Percentiles rank a stretch among this genome's conserved stretches.
Conservation (phyloP, 2,329 filamentous ascomycete genomes). For the Lanzia echinophila region DNA sequence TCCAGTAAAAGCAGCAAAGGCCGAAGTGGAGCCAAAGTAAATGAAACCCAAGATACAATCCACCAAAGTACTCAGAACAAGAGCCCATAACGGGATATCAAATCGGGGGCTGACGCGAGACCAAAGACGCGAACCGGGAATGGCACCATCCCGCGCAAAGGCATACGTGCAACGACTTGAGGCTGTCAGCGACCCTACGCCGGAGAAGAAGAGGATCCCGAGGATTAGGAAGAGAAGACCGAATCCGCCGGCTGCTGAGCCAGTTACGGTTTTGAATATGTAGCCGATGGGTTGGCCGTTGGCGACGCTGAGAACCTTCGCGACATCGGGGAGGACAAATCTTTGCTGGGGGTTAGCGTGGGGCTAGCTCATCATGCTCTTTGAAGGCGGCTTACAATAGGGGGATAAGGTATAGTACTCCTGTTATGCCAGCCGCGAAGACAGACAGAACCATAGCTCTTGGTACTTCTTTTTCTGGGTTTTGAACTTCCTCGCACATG, state of each 20-base stretch:
- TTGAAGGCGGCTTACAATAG: slow-evolving; percentile 40
- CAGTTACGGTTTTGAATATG: slow-evolving; percentile 67
- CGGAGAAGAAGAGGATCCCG: slow-evolving; percentile 71
- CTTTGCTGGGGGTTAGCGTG: not conserved
- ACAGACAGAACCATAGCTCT: slow-evolving; percentile 66
- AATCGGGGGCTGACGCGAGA: slow-evolving; percentile 56
- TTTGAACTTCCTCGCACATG: slow-evolving; percentile 68
- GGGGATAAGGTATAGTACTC: slow-evolving; percentile 62
- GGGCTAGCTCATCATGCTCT: not conserved
- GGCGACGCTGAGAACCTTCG: slow-evolving; percentile 55
- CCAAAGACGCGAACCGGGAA: slow-evolving; percentile 63
- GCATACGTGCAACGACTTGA: slow-evolving; percentile 69
- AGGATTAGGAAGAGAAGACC: slow-evolving; percentile 69
- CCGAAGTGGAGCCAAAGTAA: slow-evolving; percentile 70
- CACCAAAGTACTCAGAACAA: slow-evolving; percentile 60
- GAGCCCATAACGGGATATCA: slow-evolving; percentile 63
- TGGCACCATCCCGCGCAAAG: slow-evolving; percentile 68
- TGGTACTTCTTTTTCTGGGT: slow-evolving; percentile 61
- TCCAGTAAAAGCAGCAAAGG: slow-evolving; percentile 74
- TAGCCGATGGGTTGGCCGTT: slow-evolving; percentile 71
- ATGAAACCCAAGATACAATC: slow-evolving; percentile 69
- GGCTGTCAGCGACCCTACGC: slow-evolving; percentile 67
- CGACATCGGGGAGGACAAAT: slow-evolving; percentile 66
- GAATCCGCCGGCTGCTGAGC: slow-evolving; percentile 56
- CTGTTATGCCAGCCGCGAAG: slow-evolving; percentile 58